Conservation (phyloP, 139 green algal species). For the Coccomyxa sp. region DNA sequence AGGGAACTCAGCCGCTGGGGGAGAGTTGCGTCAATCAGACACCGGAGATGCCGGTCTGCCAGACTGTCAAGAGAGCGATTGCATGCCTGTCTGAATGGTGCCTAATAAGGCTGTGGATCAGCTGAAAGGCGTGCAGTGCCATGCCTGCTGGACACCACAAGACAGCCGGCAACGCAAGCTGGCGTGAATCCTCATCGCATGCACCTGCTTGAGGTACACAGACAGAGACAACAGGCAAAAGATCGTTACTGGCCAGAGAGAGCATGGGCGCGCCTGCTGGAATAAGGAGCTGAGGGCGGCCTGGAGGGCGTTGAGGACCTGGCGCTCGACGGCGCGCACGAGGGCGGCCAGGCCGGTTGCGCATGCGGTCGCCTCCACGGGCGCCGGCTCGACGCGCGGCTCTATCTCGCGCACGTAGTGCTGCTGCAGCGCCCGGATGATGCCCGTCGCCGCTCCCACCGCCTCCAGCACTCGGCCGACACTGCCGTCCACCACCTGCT, state of each 20-base stretch:
- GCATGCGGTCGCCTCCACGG: slow-evolving; percentile 28
- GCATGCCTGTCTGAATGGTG: no score
- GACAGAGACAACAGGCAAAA: no score
- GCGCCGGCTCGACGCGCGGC: slow-evolving; percentile 21
- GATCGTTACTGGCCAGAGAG: not conserved
- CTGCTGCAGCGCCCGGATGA: slow-evolving; percentile 39
- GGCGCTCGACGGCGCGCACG: slow-evolving; percentile 39
- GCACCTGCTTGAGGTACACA: no score
- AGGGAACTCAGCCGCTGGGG: no score
- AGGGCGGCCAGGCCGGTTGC: slow-evolving; percentile 42
- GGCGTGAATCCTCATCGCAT: no score
- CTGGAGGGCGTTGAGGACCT: slow-evolving; percentile 39
- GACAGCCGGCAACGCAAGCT: no score
- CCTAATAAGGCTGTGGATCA: no score
- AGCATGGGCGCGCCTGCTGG: slow-evolving; percentile 15
- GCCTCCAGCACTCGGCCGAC: slow-evolving; percentile 42
- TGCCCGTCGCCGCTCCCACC: slow-evolving; percentile 20
- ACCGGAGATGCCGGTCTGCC: no score
- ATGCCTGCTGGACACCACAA: no score
- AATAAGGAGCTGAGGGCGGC: slow-evolving; percentile 41
- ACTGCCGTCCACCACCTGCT: slow-evolving; percentile 17
- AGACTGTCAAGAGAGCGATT: no score
- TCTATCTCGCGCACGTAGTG: slow-evolving; percentile 40
- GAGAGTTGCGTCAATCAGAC: no score
- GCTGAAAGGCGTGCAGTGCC: no score